Conservation (phyloP, 2,329 filamentous ascomycete species). For the Alternaria hordeiaustralica region DNA sequence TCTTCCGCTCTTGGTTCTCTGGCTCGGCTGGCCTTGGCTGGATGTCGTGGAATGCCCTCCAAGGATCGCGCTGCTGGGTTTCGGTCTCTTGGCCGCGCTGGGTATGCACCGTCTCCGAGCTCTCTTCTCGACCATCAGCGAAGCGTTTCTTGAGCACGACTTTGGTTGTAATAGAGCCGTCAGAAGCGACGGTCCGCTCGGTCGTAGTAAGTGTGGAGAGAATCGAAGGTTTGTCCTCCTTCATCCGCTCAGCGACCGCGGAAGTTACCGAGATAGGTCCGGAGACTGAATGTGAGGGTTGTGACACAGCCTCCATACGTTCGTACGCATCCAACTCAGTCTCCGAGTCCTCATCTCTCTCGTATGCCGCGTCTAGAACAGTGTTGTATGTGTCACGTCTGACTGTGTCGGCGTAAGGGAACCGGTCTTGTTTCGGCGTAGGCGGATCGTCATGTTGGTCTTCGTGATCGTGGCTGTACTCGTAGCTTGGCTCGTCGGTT, state of each 20-base stretch:
- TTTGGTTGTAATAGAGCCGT: slow-evolving; percentile 65
- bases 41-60: slow-evolving; percentile 18
- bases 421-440: slow-evolving; percentile 29
- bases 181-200: slow-evolving; percentile 60
- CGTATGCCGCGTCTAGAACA: not conserved
- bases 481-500: slow-evolving; percentile 41
- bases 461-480: slow-evolving; percentile 42
- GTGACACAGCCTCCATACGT: slow-evolving; percentile 40
- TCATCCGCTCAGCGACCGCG: slow-evolving; percentile 14
- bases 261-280: slow-evolving; percentile 10
- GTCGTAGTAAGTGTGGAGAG: slow-evolving; percentile 65
- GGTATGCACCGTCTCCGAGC: slow-evolving; percentile 61
- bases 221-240: slow-evolving; percentile 43
- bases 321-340: slow-evolving; percentile 64
- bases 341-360: slow-evolving; percentile 11
- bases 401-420: not conserved
- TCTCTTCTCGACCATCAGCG: slow-evolving; percentile 66
- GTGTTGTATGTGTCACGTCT: not conserved
- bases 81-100: slow-evolving; percentile 32
- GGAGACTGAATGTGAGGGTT: not conserved
- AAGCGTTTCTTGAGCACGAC: slow-evolving; percentile 65
- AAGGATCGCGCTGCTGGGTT: slow-evolving; percentile 10
- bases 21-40: slow-evolving; percentile 8
- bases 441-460: slow-evolving; percentile 45
- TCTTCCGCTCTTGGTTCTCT: slow-evolving; percentile 14